These are phyloP conservation scores for Arabidopsis lyrata DNA, from an alignment of 441 rosid genomes.

Conservation along the genomic window DNA sequence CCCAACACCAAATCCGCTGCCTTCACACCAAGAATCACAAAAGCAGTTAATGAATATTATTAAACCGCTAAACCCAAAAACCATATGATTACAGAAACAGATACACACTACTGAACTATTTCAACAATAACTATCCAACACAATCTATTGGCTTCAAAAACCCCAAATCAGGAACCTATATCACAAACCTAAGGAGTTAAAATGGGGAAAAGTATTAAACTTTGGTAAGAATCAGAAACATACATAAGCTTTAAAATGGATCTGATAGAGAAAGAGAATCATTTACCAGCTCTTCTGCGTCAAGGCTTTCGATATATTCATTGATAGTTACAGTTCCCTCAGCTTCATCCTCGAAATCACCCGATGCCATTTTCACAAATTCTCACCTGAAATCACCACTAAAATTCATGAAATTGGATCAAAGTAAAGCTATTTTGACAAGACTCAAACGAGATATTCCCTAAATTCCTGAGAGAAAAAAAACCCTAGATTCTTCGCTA, in stretches of 20 bases:
- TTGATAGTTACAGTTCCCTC: constrained; percentile 67
- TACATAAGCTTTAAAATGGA: constrained; percentile 21
- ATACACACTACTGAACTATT: not conserved
- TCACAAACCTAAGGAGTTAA: not conserved
- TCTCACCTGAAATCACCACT: constrained; percentile 21
- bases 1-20: constrained; percentile 97
- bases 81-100: not conserved
- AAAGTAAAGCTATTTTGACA: constrained; percentile 3
- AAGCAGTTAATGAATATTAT: not conserved
- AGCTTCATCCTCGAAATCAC: constrained; percentile 65
- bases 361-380: constrained; percentile 61
- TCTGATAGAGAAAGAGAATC: not conserved
- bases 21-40: constrained; percentile 47
- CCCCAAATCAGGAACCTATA: not conserved
- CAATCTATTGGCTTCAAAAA: not conserved
- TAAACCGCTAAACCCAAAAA: not conserved
- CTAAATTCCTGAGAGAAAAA: not conserved
- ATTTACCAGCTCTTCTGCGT: constrained; percentile 80
- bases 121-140: not conserved
- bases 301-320: constrained; percentile 74
- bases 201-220: not conserved
- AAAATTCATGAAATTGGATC: constrained; percentile 2
- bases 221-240: constrained; percentile 1
- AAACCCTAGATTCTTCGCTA: constrained; percentile 43
- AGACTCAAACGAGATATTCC: constrained; percentile 13